phyloP scores from a whole-genome alignment of 306 rosid species.

The Casuarina glauca region DNA sequence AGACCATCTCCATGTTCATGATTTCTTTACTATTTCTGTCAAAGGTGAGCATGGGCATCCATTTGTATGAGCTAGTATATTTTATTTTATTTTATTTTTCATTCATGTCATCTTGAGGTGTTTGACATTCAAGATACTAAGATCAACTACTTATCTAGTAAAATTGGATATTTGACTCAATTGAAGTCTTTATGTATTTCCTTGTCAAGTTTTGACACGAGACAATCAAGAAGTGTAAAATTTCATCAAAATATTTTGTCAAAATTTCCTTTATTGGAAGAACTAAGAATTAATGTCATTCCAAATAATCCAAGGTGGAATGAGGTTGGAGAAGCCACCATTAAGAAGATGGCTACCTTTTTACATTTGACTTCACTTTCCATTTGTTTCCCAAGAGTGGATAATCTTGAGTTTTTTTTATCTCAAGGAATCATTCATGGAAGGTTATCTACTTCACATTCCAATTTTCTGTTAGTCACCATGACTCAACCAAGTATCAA shows the following conservation, averaged over 20 bases:
- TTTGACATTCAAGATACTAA: conserved; percentile 25
- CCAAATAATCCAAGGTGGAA: conserved; percentile 8
- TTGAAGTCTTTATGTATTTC: too few relatives aligned
- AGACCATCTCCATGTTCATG: too few relatives aligned
- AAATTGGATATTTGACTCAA: too few relatives aligned
- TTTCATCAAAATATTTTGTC: conserved; percentile 5
- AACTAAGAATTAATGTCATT: conserved; percentile 28
- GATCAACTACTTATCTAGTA: too few relatives aligned
- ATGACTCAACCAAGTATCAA: background rate
- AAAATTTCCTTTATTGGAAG: conserved; percentile 29
- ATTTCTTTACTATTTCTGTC: too few relatives aligned
- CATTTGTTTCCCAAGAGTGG: conserved; percentile 20
- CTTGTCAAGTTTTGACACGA: too few relatives aligned
- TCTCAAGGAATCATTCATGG: conserved; percentile 14
- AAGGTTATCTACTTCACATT: conserved; percentile 3
- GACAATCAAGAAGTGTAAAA: background rate
- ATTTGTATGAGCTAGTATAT: too few relatives aligned
- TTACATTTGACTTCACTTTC: conserved; percentile 5
- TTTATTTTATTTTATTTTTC: too few relatives aligned
- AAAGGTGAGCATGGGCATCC: too few relatives aligned
- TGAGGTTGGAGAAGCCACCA: conserved; percentile 1
- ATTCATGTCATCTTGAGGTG: conserved; percentile 14
- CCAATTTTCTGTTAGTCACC: background rate
- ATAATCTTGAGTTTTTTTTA: conserved; percentile 16
- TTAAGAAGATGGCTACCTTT: conserved; percentile 20